Evolutionary conservation across 1,139 yeast genomes (phyloP).

Genomic region (Hemisphaericaspora subhashii): DNA sequence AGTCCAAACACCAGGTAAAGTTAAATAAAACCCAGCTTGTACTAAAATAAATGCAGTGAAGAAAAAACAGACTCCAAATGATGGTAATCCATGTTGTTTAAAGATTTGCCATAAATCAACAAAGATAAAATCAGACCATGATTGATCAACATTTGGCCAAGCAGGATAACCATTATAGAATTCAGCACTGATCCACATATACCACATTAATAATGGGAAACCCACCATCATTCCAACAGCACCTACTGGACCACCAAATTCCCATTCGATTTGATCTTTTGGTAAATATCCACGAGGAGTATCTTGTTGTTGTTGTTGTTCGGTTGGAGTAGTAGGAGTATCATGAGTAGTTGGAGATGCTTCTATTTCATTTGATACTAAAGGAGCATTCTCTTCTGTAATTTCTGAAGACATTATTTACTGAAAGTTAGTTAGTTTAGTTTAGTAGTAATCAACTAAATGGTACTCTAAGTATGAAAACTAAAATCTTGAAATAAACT

Average conservation of each 20-base stretch:
- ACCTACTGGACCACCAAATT: slow-evolving; percentile 94
- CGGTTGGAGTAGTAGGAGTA: too few species aligned
- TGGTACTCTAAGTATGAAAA: too few species aligned
- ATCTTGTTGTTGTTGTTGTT: slow-evolving; percentile 1
- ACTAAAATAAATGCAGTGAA: slow-evolving; percentile 69
- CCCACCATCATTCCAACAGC: slow-evolving; percentile 91
- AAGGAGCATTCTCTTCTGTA: too few species aligned
- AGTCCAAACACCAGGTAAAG: slow-evolving; percentile 94
- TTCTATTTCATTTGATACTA: too few species aligned
- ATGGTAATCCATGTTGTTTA: slow-evolving; percentile 65
- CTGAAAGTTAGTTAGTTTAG: too few species aligned
- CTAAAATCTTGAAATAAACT: too few species aligned
- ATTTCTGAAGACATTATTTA: too few species aligned
- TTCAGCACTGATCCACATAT: slow-evolving; percentile 90
- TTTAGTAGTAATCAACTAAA: too few species aligned
- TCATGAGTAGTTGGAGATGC: slow-evolving; percentile 6
- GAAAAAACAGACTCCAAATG: slow-evolving; percentile 62
- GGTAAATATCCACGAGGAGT: slow-evolving; percentile 31
- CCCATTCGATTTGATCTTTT: slow-evolving; percentile 59
- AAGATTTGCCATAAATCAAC: slow-evolving; percentile 46
- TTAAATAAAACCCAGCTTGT: slow-evolving; percentile 75
- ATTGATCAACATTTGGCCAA: slow-evolving; percentile 60
- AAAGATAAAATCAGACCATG: slow-evolving; percentile 54
- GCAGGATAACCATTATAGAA: slow-evolving; percentile 77
- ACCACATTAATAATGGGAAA: slow-evolving; percentile 92